Evolutionary conservation across 371 early-diverging fungal species (phyloP), one percentile per base, ranked within the genome.

Genomic region (Fennellomyces sp.): DNA sequence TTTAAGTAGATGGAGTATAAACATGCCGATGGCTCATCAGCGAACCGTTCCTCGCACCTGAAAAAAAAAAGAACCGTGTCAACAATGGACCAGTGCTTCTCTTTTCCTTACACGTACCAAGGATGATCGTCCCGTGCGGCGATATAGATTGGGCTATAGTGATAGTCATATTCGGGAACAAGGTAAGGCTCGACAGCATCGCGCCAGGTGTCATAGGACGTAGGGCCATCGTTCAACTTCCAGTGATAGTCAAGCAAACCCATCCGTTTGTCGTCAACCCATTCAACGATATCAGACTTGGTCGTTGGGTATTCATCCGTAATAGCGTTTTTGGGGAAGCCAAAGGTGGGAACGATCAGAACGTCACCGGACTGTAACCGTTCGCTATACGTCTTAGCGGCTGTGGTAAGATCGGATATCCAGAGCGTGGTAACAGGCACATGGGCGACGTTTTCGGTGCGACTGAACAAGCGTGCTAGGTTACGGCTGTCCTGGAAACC

Each of bases 401-500:
- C 52, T 15, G 51, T 39, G 1, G 48, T 36, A 6, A 72, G 25
- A 41, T 69, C 53, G 7, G 73, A 61, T 52, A 72, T 42, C 63
- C 69, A 66, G 7, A 70, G 21, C 0, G 62, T 60, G 2, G 69
- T 60, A 7, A 72, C 67, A 4, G 81, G 83, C 29, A 82, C 48
- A 28, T 76, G 60, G 17, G 78, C 68, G 2, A 83, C 69, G 61
- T 68, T 79, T 15, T 80, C 75, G 11, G 82, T 70, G 17, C 83
- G 76, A 56, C 81, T 77, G 51, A 85, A 85, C 27, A 85, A 69
- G n/a, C 85, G 73, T n/a, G 82, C 82, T 25, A 84, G 13, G 53
- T 84, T 84, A 11, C 82, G 72, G 15, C 77, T 76, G 11, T 66
- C 64, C 54, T 76, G 76, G 15, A 62, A 61, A 15, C 69, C 56